Base-by-base conservation (phyloP, 2,329 filamentous ascomycete genomes). In the Fusarium sp. region DNA sequence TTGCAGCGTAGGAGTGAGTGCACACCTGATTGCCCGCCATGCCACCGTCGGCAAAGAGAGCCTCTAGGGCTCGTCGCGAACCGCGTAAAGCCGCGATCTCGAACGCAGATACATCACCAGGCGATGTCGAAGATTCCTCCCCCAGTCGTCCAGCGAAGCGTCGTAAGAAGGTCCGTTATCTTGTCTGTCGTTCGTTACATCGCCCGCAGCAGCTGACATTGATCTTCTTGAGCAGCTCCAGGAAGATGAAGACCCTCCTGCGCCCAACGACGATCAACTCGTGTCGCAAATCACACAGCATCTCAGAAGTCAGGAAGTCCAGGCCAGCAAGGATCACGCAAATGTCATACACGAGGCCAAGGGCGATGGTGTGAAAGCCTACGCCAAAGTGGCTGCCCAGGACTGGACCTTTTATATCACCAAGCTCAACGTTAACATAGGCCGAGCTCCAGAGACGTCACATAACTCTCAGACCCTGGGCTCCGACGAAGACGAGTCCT, bases 361-460 rank as follows among this genome's bases (percentile, higher is more conserved):
- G 69, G 85, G 86, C 44, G 87, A 90, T 44, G 89, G 89, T 25
- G 90, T 92, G 69, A 87, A 90, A 77, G 93, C 93, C 39, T 96
- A 93, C 80, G 93, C 93, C 62, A 95, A 95, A 83, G 91, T 96
- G 68, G 90, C 93, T 25, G 93, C 92, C 21, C 89, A 90, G 73
- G 92, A 94, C 79, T 96, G 93, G 93, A 94, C 93, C 15, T 96
- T 92, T 81, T 95, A 94, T 79, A 90, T 95, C 67, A 92, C 91
- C 69, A 90, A 91, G 70, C 86, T 94, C n/a, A 86, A 87, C 59
- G 89, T 94, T 78, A 91, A 92, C 73, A 94, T 96, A 72, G 93
- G 93, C 46, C 90, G 93, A 70, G 89, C 89, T 23, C 88, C 89
- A 8, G 90, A 92, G 66, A 75, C 79, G 41, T 70, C 79, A 60